Evolutionary conservation across 768 basidiomycete genomes (phyloP).

Genomic region (Royoungia palumana): DNA sequence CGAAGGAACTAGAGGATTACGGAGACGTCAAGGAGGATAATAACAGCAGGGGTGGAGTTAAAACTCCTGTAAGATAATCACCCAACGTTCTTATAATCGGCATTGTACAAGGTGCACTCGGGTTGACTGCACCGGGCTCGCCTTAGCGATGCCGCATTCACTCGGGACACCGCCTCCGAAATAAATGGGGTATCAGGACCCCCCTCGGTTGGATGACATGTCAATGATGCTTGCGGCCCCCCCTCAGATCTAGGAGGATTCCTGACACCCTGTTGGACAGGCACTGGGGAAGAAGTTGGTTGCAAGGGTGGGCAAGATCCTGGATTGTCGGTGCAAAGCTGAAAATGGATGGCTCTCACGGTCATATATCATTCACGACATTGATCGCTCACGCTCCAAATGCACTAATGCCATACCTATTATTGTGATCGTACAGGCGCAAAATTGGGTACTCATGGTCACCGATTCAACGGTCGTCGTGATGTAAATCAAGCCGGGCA

Average conservation of each 20-base stretch:
- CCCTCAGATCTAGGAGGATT: conserved; percentile 19
- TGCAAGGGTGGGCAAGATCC: conserved; percentile 26
- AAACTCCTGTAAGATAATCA: conserved; percentile 35
- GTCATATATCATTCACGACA: conserved; percentile 34
- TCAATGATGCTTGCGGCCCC: conserved; percentile 32
- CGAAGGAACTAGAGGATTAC: conserved; percentile 10
- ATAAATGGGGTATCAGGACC: conserved; percentile 28
- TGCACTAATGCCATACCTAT: conserved; percentile 18
- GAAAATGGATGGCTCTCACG: conserved; percentile 29
- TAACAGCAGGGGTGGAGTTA: conserved; percentile 36
- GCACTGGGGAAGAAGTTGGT: conserved; percentile 22
- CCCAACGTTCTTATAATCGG: conserved; percentile 35
- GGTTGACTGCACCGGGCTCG: conserved; percentile 15
- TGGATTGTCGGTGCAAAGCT: conserved; percentile 29
- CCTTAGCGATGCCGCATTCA: conserved; percentile 38
- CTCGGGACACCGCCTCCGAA: conserved; percentile 30
- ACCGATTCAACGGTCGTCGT: conserved; percentile 16
- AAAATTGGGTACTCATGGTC: conserved; percentile 9
- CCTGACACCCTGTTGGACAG: conserved; percentile 33
- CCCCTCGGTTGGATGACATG: conserved; percentile 32
- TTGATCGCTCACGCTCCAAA: conserved; percentile 29
- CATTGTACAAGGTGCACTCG: conserved; percentile 27
- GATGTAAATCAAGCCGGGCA: conserved; percentile 26
- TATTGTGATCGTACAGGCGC: conserved; percentile 21
- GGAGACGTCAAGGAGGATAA: conserved; percentile 22